phyloP scores from a whole-genome alignment of 2,329 filamentous ascomycete species.

The Fusarium annulatum region DNA sequence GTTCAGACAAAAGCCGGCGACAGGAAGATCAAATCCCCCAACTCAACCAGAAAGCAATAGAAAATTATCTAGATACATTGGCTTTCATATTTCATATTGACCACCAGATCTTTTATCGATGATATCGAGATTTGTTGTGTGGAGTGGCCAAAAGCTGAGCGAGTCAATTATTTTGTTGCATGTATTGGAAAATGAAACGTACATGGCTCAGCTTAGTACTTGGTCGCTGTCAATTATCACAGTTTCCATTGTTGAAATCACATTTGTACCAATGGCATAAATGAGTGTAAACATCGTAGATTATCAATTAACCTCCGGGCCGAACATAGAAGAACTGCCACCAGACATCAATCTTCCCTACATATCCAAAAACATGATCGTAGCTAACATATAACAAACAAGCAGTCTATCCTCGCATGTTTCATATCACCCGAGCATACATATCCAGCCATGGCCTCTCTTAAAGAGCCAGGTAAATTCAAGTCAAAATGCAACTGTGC shows the following conservation, averaged over 20 bases:
- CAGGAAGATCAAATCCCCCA: not conserved
- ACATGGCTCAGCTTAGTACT: not conserved
- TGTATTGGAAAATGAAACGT: not conserved
- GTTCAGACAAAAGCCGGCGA: not conserved
- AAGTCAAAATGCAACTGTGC: constrained; percentile 20
- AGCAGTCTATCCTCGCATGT: constrained; percentile 31
- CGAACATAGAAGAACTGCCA: constrained; percentile 11
- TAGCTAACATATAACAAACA: constrained; percentile 15
- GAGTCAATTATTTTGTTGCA: not conserved
- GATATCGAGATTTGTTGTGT: not conserved
- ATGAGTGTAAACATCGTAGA: constrained; percentile 10
- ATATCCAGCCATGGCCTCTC: constrained; percentile 21
- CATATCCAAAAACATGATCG: constrained; percentile 1
- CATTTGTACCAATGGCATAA: not conserved
- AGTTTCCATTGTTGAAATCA: not conserved
- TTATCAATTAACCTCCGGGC: constrained; percentile 34
- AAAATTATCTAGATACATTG: not conserved
- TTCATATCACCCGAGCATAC: constrained; percentile 15
- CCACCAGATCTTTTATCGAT: not conserved
- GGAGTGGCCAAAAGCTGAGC: not conserved
- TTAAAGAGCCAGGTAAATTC: constrained; percentile 2
- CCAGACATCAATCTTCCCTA: constrained; percentile 24
- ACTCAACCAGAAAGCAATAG: not conserved
- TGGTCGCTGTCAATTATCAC: not conserved
- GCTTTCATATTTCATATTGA: not conserved